A percentile compares a stretch with the other conserved stretches of the same genome.
Conservation (phyloP, 345 rosid species). For the Moricandia moricandioides region DNA sequence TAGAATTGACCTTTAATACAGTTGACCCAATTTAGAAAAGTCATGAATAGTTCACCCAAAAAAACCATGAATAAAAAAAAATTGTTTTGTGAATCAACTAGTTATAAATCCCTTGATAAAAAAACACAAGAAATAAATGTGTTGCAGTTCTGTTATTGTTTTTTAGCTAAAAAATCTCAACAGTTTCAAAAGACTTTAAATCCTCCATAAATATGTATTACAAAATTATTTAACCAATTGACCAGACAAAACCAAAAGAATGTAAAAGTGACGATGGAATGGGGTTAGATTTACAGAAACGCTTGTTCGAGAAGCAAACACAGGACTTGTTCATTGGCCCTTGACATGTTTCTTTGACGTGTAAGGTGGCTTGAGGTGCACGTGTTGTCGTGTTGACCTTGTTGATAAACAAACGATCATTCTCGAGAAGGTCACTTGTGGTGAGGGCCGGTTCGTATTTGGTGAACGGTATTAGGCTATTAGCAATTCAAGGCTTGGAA, state of each 20-base stretch:
- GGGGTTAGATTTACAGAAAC: background rate
- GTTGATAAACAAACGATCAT: background rate
- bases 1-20: background rate
- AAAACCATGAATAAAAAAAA: background rate
- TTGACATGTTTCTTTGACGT: conserved; percentile 31
- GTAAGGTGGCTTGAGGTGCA: conserved; percentile 15
- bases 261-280: background rate
- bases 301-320: conserved; percentile 28
- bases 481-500: background rate
- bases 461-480: background rate
- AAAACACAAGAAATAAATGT: background rate
- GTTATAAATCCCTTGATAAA: background rate
- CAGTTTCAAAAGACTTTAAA: background rate
- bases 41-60: background rate
- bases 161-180: conserved; percentile 6
- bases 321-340: conserved; percentile 16
- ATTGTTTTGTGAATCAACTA: background rate
- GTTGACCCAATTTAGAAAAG: background rate
- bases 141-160: background rate
- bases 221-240: background rate
- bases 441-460: background rate
- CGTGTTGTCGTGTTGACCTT: conserved; percentile 26
- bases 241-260: background rate
- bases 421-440: conserved; percentile 15
- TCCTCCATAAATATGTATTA: background rate